phyloP scores from a whole-genome alignment of 1,139 yeast species.

The Saccharomyces hybrid region DNA sequence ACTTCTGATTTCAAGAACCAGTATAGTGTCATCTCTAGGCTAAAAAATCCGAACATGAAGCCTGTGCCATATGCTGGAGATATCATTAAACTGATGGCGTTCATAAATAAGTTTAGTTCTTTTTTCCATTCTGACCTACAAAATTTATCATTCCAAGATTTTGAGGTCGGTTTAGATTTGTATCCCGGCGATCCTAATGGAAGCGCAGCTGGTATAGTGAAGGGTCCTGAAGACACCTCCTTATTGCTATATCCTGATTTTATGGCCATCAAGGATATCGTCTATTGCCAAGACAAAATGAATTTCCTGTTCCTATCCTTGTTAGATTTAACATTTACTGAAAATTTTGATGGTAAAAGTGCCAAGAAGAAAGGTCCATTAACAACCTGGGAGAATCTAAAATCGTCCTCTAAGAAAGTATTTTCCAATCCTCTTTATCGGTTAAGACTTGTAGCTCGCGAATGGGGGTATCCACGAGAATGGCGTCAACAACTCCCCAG shows the following conservation, averaged over 20 bases:
- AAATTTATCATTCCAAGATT: slow-evolving; percentile 40
- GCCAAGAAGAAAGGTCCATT: slow-evolving; percentile 27
- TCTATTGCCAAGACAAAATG: slow-evolving; percentile 26
- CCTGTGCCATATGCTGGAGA: slow-evolving; percentile 41
- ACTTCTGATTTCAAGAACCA: slow-evolving; percentile 25
- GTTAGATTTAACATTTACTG: slow-evolving; percentile 22
- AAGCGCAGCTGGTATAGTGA: slow-evolving; percentile 10
- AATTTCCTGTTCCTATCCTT: slow-evolving; percentile 25
- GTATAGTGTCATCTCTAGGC: slow-evolving; percentile 25
- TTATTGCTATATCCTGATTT: slow-evolving; percentile 22
- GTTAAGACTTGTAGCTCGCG: slow-evolving; percentile 32
- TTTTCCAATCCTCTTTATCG: slow-evolving; percentile 36
- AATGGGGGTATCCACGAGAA: slow-evolving; percentile 38
- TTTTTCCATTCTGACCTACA: slow-evolving; percentile 32
- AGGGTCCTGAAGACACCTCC: slow-evolving; percentile 5
- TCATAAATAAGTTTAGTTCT: slow-evolving; percentile 38
- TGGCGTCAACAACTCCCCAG: slow-evolving; percentile 33
- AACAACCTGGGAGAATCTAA: slow-evolving; percentile 13
- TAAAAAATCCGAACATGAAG: slow-evolving; percentile 27
- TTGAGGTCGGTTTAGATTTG: slow-evolving; percentile 43
- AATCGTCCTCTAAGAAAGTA: slow-evolving; percentile 14
- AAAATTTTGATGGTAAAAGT: slow-evolving; percentile 19
- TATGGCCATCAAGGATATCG: slow-evolving; percentile 23
- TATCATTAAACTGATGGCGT: slow-evolving; percentile 38
- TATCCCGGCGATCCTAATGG: slow-evolving; percentile 20